A percentile compares a stretch with the other conserved stretches of the same genome.
Conservation (phyloP, 2,329 filamentous ascomycete species). For the Alternaria dauci region DNA sequence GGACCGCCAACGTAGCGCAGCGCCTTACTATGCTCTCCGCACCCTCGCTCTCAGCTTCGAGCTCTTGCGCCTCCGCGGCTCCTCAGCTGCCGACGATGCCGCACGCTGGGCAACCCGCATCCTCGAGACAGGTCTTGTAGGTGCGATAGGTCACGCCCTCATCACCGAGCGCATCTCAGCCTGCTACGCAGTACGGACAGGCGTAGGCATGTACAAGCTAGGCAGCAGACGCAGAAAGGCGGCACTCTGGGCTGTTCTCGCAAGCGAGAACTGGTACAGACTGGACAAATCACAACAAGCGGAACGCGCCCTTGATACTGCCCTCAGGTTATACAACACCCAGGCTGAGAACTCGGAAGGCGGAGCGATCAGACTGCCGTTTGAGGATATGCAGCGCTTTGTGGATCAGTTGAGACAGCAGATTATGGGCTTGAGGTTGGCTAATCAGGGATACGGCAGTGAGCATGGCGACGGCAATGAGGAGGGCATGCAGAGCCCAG, state of each 20-base stretch:
- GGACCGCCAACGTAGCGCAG: constrained; percentile 73
- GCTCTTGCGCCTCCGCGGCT: constrained; percentile 80
- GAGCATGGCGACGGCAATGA: constrained; percentile 30
- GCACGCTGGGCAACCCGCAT: constrained; percentile 83
- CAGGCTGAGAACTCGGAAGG: constrained; percentile 36
- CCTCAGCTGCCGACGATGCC: constrained; percentile 83
- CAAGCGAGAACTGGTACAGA: constrained; percentile 82
- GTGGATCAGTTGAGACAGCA: constrained; percentile 73
- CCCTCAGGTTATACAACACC: constrained; percentile 62
- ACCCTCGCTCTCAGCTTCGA: constrained; percentile 80
- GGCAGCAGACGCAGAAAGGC: constrained; percentile 83
- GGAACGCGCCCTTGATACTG: constrained; percentile 77
- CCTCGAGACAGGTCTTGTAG: constrained; percentile 76
- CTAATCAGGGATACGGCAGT: constrained; percentile 55
- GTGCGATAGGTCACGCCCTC: constrained; percentile 78
- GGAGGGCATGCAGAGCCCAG: constrained; percentile 23
- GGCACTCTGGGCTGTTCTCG: constrained; percentile 85
- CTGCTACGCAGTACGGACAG: constrained; percentile 79
- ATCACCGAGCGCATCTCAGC: constrained; percentile 85
- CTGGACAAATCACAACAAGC: constrained; percentile 81
- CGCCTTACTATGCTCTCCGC: constrained; percentile 81
- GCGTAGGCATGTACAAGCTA: constrained; percentile 70
- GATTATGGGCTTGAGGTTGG: constrained; percentile 56
- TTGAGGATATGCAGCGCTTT: constrained; percentile 66
- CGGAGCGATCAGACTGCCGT: constrained; percentile 49